These are phyloP conservation scores for Hericium erinaceus DNA, from an alignment of 768 basidiomycete species.

Conservation along the genomic window DNA sequence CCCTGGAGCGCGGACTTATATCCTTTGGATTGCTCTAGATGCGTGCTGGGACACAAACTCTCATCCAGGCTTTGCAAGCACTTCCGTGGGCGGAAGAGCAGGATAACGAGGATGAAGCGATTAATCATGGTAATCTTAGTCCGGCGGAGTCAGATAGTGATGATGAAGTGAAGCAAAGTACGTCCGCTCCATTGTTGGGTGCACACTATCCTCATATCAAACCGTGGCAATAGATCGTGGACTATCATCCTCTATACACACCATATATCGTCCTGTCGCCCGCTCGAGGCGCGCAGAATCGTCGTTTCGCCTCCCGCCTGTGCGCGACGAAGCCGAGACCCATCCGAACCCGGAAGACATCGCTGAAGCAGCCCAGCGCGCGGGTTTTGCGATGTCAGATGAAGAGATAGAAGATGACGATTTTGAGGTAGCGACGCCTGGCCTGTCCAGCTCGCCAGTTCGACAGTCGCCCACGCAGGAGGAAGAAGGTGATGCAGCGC, in stretches of 20 bases:
- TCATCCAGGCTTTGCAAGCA: constrained; percentile 83
- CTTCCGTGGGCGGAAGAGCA: constrained; percentile 66
- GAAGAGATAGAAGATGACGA: constrained; percentile 16
- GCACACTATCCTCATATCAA: not conserved
- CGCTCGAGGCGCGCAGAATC: constrained; percentile 42
- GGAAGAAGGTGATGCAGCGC: not conserved
- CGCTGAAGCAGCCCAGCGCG: constrained; percentile 1
- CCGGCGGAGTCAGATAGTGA: constrained; percentile 52
- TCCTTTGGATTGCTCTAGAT: constrained; percentile 40
- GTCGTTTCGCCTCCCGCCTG: constrained; percentile 8
- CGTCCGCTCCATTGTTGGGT: not conserved
- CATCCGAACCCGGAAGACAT: not conserved
- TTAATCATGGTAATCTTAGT: constrained; percentile 27
- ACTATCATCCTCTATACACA: constrained; percentile 79
- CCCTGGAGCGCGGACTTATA: not conserved
- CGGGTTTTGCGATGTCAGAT: constrained; percentile 3
- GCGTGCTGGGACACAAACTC: constrained; percentile 80
- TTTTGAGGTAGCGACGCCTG: constrained; percentile 13
- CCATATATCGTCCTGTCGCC: constrained; percentile 76
- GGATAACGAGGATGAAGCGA: constrained; percentile 59
- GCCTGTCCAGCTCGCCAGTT: not conserved
- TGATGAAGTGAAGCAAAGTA: constrained; percentile 43
- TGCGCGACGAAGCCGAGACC: constrained; percentile 12
- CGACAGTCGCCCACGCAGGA: not conserved
- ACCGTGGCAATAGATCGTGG: constrained; percentile 26